Conservation (phyloP, 202 grass and related monocot genomes). For the Elaeis oleifera region DNA sequence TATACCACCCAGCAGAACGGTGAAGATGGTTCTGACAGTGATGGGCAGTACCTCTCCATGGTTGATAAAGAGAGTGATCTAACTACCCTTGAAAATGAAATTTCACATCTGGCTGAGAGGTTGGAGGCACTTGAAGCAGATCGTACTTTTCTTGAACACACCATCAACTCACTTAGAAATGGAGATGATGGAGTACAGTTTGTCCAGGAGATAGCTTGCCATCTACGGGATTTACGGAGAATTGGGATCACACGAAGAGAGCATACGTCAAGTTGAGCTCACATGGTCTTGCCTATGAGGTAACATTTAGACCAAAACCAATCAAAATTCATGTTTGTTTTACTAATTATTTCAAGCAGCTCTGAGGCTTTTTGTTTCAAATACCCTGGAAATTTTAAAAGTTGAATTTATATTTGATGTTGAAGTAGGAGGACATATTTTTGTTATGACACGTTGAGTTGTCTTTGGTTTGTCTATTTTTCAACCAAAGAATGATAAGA, state of each 20-base stretch:
- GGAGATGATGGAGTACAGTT: constrained; percentile 50
- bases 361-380: no score
- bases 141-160: constrained; percentile 72
- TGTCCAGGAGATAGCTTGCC: constrained; percentile 55
- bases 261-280: constrained; percentile 35
- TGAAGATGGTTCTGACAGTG: constrained; percentile 2
- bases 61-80: constrained; percentile 23
- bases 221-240: constrained; percentile 53
- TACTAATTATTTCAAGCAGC: no score
- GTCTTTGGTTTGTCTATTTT: no score
- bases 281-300: constrained; percentile 16
- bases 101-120: constrained; percentile 42
- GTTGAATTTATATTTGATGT: no score
- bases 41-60: constrained; percentile 20
- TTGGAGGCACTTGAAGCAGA: constrained; percentile 63
- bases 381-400: no score
- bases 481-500: no score
- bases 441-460: no score
- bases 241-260: constrained; percentile 30
- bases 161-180: constrained; percentile 66
- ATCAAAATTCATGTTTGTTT: no score
- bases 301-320: constrained; percentile 6
- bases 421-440: no score
- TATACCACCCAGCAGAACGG: background rate
- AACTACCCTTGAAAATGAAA: constrained; percentile 42